Percentiles rank a stretch among this genome's conserved stretches.
Conservation (phyloP, 2,329 filamentous ascomycete species). For the Fusarium burgessii region DNA sequence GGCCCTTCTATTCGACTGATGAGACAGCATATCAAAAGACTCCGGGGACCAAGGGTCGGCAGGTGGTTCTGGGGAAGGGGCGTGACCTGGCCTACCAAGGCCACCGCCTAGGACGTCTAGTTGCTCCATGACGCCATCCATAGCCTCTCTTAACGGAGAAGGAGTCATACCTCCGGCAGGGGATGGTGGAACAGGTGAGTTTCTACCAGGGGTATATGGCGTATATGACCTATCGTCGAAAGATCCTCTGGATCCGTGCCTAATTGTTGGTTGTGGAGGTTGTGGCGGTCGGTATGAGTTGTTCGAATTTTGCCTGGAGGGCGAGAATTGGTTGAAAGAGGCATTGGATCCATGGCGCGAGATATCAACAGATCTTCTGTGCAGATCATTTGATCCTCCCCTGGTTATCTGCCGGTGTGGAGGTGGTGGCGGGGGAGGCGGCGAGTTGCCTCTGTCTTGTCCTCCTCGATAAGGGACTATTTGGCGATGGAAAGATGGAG, state of each 20-base stretch:
- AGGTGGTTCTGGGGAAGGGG: constrained; percentile 66
- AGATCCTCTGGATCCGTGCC: constrained; percentile 40
- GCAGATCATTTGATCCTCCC: constrained; percentile 54
- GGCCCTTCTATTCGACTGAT: constrained; percentile 43
- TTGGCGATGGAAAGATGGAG: constrained; percentile 48
- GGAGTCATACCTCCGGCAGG: constrained; percentile 80
- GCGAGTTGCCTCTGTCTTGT: constrained; percentile 63
- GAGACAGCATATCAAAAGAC: constrained; percentile 73
- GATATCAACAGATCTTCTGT: constrained; percentile 49
- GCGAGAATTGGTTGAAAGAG: constrained; percentile 48
- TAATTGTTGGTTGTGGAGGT: constrained; percentile 29
- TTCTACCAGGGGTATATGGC: constrained; percentile 64
- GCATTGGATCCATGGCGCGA: constrained; percentile 53
- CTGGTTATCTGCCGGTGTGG: constrained; percentile 78
- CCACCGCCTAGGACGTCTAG: constrained; percentile 78
- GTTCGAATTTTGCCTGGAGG: constrained; percentile 55
- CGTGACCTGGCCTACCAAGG: constrained; percentile 64
- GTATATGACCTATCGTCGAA: constrained; percentile 52
- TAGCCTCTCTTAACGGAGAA: constrained; percentile 91
- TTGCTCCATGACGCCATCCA: constrained; percentile 98
- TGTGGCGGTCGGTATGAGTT: constrained; percentile 51
- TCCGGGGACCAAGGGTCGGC: constrained; percentile 91
- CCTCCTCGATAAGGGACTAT: constrained; percentile 41
- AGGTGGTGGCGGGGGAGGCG: constrained; percentile 84
- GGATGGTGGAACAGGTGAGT: constrained; percentile 76